Percentiles rank a stretch among this genome's conserved stretches.
phyloP scores from a whole-genome alignment of 2,329 filamentous ascomycete species.

The Cercospora zeina region DNA sequence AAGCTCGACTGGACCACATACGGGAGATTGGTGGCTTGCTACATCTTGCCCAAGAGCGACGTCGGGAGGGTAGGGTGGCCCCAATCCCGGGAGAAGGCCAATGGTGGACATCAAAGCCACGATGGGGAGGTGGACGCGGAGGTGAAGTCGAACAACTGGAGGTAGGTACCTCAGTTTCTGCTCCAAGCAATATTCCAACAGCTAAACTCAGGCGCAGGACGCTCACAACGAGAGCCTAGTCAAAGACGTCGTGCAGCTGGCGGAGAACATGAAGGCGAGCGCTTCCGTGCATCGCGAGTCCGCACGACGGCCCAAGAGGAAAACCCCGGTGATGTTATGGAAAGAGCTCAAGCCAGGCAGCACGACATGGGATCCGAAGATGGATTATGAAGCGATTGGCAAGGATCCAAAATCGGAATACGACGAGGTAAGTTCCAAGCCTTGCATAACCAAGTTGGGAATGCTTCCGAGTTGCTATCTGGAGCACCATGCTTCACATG shows the following conservation, averaged over 20 bases:
- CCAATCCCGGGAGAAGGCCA: slow-evolving; percentile 55
- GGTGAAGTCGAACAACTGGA: slow-evolving; percentile 43
- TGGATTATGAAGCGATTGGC: slow-evolving; percentile 59
- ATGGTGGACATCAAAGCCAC: slow-evolving; percentile 60
- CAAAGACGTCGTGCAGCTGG: slow-evolving; percentile 32
- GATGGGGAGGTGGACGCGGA: slow-evolving; percentile 59
- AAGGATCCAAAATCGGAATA: slow-evolving; percentile 44
- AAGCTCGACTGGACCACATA: slow-evolving; percentile 53
- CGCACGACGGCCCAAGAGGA: slow-evolving; percentile 35
- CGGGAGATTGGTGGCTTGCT: slow-evolving; percentile 60
- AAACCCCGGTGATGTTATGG: slow-evolving; percentile 55
- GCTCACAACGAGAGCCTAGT: slow-evolving; percentile 37
- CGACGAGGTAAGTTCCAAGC: slow-evolving; percentile 50
- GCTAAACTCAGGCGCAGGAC: slow-evolving; percentile 36
- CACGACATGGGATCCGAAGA: slow-evolving; percentile 58
- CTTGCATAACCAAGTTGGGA: not conserved
- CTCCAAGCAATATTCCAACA: slow-evolving; percentile 10
- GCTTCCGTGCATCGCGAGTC: slow-evolving; percentile 11
- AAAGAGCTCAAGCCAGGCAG: slow-evolving; percentile 52
- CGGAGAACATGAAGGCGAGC: slow-evolving; percentile 22
- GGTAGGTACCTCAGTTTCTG: not conserved
- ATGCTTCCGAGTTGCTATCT: not conserved
- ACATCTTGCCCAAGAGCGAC: slow-evolving; percentile 60
- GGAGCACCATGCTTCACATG: not conserved
- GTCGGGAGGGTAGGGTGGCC: slow-evolving; percentile 56